Conservation (phyloP, 1,139 yeast genomes). For the Cylindricascospora bacillispora region DNA sequence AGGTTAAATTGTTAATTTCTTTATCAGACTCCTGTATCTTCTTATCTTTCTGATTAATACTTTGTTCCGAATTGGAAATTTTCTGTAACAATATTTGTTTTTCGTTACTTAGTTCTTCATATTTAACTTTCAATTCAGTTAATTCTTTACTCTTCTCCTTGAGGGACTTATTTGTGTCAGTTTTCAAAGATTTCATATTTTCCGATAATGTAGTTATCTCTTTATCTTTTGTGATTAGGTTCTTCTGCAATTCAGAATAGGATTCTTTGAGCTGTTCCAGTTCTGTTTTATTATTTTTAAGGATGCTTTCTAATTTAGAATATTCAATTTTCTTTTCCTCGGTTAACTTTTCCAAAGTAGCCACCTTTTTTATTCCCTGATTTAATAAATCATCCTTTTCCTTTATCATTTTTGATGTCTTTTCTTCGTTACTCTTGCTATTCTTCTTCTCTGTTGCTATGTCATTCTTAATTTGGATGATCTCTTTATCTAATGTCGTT, state of each 20-base stretch:
- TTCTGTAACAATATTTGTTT: not conserved
- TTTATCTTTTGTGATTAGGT: no score
- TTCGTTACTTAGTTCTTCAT: no score
- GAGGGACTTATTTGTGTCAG: no score
- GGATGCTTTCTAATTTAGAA: no score
- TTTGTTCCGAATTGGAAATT: no score
- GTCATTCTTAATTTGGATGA: not conserved
- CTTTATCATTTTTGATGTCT: not conserved
- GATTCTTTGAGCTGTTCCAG: not conserved
- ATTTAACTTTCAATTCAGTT: not conserved
- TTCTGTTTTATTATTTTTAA: not conserved
- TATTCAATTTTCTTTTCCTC: not conserved
- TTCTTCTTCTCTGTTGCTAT: not conserved
- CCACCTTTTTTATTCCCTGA: no score
- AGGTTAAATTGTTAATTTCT: no score
- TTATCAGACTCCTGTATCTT: not conserved
- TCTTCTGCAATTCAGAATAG: no score
- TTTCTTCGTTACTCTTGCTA: not conserved
- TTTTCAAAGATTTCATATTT: not conserved
- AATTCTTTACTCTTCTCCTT: no score
- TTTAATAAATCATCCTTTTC: not conserved
- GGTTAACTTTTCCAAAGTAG: not conserved
- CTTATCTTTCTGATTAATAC: no score
- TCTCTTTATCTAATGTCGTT: no score
- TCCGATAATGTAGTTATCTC: not conserved